Evolutionary conservation across 352 stramenopile genomes (phyloP), one percentile per base, ranked within the genome.

Genomic region (Phytophthora chlamydospora): DNA sequence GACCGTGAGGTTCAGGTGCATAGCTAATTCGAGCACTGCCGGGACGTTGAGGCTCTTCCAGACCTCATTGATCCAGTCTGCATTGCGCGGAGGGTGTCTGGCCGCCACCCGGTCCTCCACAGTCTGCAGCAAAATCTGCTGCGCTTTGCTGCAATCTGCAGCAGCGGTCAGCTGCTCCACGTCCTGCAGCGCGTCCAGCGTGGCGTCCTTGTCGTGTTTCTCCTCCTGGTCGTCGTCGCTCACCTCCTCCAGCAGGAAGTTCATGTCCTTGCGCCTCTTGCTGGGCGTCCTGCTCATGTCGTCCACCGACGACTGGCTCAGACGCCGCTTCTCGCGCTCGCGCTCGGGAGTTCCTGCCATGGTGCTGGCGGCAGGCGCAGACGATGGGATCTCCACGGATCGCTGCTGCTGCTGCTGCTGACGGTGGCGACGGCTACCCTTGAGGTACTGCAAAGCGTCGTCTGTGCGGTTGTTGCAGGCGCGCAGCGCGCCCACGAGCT

Each of bases 361-460:
- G 34, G 27, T 59, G 11, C n/a, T 32, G 31, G n/a, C 27, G 8
- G 47, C 46, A 14, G 55, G 44, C 3, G 57, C 51, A 21, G 56
- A 66, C 29, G 52, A 8, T 27, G 65, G 55, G 13, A 62, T 58
- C 14, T 19, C 29, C 31, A 34, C 36, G 21, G 21, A 46, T 9
- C 43, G 49, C 5, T 49, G 39, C 4, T 29, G 24, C 24, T 29
- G 24, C 24, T 29, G 24, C 24, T 29, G 24, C 21, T 24, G 21
- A 6, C 24, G 24, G 32, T 58, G 53, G 13, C 60, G 65, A 19
- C 70, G 77, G 38, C 42, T 71, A 24, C 54, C 48, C 57, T 88
- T 87, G 4, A 90, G 58, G 42, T 75, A 77, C 39, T 80, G 51
- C 35, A 82, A 87, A 0, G 80, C 83, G 41, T 84, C 75, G 19